A percentile compares a stretch with the other conserved stretches of the same genome.
Conservation (phyloP, 2,329 filamentous ascomycete genomes). For the Venturia aucupariae region DNA sequence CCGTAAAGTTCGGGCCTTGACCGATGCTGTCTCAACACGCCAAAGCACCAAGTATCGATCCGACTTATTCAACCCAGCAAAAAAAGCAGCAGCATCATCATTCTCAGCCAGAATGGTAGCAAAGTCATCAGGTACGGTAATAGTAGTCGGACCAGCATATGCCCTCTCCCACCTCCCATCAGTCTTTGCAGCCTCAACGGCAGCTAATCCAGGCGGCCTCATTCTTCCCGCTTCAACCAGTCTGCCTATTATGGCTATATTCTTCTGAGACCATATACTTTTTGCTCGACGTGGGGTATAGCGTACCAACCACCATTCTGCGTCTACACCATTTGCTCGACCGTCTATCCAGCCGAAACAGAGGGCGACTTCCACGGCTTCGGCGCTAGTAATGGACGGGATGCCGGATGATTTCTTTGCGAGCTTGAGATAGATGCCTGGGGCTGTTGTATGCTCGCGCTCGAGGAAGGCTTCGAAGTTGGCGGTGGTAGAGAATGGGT, state of each 20-base stretch:
- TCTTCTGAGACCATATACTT: constrained; percentile 52
- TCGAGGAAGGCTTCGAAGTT: constrained; percentile 23
- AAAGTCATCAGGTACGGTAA: constrained; percentile 43
- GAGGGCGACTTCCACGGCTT: constrained; percentile 49
- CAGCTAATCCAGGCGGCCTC: constrained; percentile 37
- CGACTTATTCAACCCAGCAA: constrained; percentile 35
- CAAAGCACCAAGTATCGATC: constrained; percentile 40
- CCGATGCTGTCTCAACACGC: constrained; percentile 35
- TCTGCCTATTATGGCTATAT: constrained; percentile 42
- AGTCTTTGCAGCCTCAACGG: constrained; percentile 45
- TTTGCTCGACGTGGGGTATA: constrained; percentile 49
- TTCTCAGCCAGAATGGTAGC: constrained; percentile 32
- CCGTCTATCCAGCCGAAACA: constrained; percentile 58
- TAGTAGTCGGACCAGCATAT: constrained; percentile 42
- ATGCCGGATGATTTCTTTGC: constrained; percentile 39
- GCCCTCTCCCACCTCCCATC: constrained; percentile 52
- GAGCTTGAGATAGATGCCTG: constrained; percentile 41
- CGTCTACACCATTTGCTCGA: constrained; percentile 39
- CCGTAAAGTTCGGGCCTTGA: constrained; percentile 18
- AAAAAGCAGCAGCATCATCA: constrained; percentile 31
- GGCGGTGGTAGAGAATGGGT: not conserved
- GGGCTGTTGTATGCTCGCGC: constrained; percentile 24
- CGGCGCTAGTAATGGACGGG: constrained; percentile 35
- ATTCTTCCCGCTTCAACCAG: constrained; percentile 42
- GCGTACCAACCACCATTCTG: constrained; percentile 42